phyloP scores from a whole-genome alignment of 2,329 filamentous ascomycete species.

The Akanthomyces uredinophilus region DNA sequence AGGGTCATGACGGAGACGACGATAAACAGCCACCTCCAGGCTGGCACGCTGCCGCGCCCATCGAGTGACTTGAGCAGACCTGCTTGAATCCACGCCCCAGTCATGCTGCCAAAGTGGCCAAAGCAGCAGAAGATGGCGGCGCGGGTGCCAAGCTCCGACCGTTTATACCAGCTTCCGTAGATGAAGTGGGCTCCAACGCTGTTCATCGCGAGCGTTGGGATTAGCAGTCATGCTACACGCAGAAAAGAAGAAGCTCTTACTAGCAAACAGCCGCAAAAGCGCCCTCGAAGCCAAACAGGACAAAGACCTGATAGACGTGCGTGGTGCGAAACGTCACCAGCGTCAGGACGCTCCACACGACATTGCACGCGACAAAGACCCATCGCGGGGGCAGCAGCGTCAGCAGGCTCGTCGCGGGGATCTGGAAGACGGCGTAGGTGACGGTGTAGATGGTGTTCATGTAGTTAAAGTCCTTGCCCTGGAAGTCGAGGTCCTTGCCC shows the following conservation, averaged over 20 bases:
- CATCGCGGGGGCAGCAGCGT: conserved; percentile 30
- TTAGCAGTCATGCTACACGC: background rate
- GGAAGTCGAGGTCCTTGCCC: conserved; percentile 32
- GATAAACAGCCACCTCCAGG: conserved; percentile 40
- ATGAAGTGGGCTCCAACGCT: conserved; percentile 40
- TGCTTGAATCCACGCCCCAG: conserved; percentile 41
- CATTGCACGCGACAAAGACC: conserved; percentile 37
- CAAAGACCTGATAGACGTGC: conserved; percentile 38
- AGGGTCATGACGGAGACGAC: conserved; percentile 38
- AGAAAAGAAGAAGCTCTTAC: conserved; percentile 22
- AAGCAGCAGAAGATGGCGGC: conserved; percentile 38
- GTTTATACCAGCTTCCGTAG: conserved; percentile 40
- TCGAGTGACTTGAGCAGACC: conserved; percentile 32
- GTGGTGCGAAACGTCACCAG: conserved; percentile 38
- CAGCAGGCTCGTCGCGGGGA: conserved; percentile 36
- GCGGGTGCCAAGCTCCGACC: conserved; percentile 35
- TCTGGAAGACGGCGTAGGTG: conserved; percentile 39
- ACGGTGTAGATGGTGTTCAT: conserved; percentile 32
- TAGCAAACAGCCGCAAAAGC: conserved; percentile 39
- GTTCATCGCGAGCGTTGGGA: background rate
- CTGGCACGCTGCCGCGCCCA: conserved; percentile 29
- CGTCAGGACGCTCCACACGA: conserved; percentile 39
- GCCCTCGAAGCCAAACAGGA: conserved; percentile 40
- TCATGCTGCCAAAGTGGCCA: conserved; percentile 39
- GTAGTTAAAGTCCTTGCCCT: conserved; percentile 37